Percentiles rank a stretch among this genome's conserved stretches.
phyloP scores from a whole-genome alignment of 768 basidiomycete genomes.

The Chalciporus piperatus region DNA sequence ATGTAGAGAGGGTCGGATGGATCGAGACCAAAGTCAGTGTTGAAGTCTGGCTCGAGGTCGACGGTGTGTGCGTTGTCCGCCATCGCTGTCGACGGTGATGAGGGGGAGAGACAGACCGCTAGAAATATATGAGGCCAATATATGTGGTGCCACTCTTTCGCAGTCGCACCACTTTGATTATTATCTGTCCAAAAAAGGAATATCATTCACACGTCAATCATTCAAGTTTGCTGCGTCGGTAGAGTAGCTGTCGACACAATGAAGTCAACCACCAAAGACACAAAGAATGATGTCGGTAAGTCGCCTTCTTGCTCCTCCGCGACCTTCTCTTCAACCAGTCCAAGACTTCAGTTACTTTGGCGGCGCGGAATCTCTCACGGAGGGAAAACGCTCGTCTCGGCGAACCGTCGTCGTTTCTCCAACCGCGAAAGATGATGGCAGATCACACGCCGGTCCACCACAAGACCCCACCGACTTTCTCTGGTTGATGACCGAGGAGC shows the following conservation, averaged over 20 bases:
- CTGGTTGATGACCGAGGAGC: constrained; percentile 98
- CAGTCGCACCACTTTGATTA: constrained; percentile 25
- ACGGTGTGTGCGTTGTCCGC: constrained; percentile 12
- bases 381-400: constrained; percentile 50
- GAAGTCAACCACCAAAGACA: constrained; percentile 9
- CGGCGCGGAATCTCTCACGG: constrained; percentile 73
- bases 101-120: neutral
- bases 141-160: constrained; percentile 27
- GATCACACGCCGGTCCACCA: constrained; percentile 48
- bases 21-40: constrained; percentile 47
- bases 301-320: neutral
- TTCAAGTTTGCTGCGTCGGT: neutral
- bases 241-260: constrained; percentile 1
- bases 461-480: constrained; percentile 85
- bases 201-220: constrained; percentile 22
- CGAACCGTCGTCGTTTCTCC: constrained; percentile 48
- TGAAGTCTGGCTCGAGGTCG: neutral
- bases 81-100: constrained; percentile 16
- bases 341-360: constrained; percentile 79
- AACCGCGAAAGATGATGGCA: constrained; percentile 38
- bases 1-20: constrained; percentile 58
- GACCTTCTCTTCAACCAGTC: neutral
- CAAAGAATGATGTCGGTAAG: constrained; percentile 19
- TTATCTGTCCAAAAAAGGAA: constrained; percentile 13
- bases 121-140: neutral